These are phyloP conservation scores for Colletotrichum lupini DNA, from an alignment of 2,329 filamentous ascomycete genomes.

Conservation along the genomic window DNA sequence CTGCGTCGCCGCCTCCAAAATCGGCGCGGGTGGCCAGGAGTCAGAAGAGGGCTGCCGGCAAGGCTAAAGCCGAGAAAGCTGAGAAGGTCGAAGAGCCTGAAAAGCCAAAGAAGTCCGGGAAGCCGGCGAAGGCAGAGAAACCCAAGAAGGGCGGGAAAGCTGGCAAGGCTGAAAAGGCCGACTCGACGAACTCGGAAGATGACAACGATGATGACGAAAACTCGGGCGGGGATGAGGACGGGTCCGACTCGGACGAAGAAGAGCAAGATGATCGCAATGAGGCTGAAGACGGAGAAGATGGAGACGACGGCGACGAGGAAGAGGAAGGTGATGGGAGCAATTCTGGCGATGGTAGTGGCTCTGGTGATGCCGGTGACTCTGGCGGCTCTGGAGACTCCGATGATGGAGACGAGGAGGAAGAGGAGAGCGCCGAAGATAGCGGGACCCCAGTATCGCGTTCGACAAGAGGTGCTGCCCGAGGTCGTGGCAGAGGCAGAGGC, in stretches of 20 bases:
- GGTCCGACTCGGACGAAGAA: background rate
- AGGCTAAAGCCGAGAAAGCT: slow-evolving; percentile 47
- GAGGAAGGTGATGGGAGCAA: slow-evolving; percentile 45
- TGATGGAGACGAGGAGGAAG: slow-evolving; percentile 41
- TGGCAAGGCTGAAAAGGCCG: slow-evolving; percentile 39
- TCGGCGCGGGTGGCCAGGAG: slow-evolving; percentile 51
- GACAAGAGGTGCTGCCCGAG: slow-evolving; percentile 48
- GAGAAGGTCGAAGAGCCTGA: slow-evolving; percentile 47
- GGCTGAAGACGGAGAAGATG: slow-evolving; percentile 45
- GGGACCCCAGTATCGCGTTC: slow-evolving; percentile 52
- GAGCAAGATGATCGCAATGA: slow-evolving; percentile 42
- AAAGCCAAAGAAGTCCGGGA: slow-evolving; percentile 41
- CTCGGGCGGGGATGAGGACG: slow-evolving; percentile 37
- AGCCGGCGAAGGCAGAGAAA: slow-evolving; percentile 43
- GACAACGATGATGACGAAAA: slow-evolving; percentile 42
- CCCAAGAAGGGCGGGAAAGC: slow-evolving; percentile 42
- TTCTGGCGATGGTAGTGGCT: slow-evolving; percentile 40
- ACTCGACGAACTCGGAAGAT: slow-evolving; percentile 47
- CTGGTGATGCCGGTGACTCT: slow-evolving; percentile 31
- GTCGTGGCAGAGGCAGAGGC: slow-evolving; percentile 48
- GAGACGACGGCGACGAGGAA: slow-evolving; percentile 41
- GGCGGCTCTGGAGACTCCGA: slow-evolving; percentile 25
- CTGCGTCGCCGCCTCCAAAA: slow-evolving; percentile 51
- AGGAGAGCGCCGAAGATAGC: slow-evolving; percentile 49
- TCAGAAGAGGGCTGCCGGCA: slow-evolving; percentile 51